Percentiles rank a stretch among this genome's conserved stretches.
These are phyloP conservation scores for Vanrija humicola DNA, from an alignment of 1,284 basidiomycete species.

Conservation along the genomic window DNA sequence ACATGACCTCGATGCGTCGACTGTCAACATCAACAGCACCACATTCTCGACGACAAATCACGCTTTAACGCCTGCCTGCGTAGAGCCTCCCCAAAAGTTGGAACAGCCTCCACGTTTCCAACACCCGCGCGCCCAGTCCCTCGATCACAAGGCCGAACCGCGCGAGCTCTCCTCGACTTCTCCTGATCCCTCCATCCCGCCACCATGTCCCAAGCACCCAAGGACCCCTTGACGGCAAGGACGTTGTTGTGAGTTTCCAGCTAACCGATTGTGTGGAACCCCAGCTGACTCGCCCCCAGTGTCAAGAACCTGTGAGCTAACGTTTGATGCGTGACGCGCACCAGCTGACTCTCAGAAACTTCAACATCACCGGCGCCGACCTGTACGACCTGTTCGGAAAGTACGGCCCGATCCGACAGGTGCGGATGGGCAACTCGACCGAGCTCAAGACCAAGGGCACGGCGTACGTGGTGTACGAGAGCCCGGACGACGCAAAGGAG, in stretches of 20 bases:
- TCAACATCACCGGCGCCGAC: constrained; percentile 84
- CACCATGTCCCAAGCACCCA: constrained; percentile 30
- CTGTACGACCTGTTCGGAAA: constrained; percentile 96
- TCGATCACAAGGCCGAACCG: too few species aligned
- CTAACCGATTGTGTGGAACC: neutral
- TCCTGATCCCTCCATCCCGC: neutral
- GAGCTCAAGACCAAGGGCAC: constrained; percentile 84
- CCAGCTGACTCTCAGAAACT: constrained; percentile 56
- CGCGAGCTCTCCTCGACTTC: too few species aligned
- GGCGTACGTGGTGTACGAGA: constrained; percentile 71
- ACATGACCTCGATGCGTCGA: too few species aligned
- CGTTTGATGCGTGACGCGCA: neutral
- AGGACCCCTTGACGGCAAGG: constrained; percentile 37
- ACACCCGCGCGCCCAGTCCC: too few species aligned
- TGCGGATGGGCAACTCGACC: constrained; percentile 83
- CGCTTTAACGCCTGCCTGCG: too few species aligned
- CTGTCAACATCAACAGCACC: too few species aligned
- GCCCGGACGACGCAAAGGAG: constrained; percentile 73
- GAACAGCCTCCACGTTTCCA: too few species aligned
- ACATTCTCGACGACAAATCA: too few species aligned
- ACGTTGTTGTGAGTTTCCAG: constrained; percentile 42
- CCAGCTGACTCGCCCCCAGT: constrained; percentile 20
- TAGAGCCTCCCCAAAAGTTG: too few species aligned
- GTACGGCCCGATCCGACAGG: constrained; percentile 94
- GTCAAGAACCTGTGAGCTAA: constrained; percentile 47